Base-by-base conservation (phyloP, 768 basidiomycete species). In the Mycena haematopus region DNA sequence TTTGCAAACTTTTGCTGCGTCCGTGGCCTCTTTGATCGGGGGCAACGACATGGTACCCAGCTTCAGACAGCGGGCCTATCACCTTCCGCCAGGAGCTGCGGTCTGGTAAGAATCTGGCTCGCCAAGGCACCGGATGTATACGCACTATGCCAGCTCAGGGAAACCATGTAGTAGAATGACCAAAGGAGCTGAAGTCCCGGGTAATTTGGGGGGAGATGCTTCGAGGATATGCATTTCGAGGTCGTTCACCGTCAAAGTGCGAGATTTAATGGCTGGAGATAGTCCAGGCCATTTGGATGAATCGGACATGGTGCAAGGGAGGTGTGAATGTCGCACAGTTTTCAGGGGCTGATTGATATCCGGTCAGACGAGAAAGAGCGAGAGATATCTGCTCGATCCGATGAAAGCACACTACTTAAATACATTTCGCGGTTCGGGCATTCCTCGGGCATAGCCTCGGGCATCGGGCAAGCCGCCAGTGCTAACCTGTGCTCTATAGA, bases 131-230 rank as follows among this genome's bases (percentile, higher is more conserved):
- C 19, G 19, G 45, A 21, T 2, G 21, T 17, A 52, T 38, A 64
- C 65, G 29, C 52, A 67, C 65, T 84, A 86, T 2, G 86, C 82
- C 7, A 89, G 77, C 68, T 89, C 87, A 11, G 87, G 87, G 70
- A 89, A 89, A 44, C 87, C 88, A 63, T 89, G 87, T 2, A 89
- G 70, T 24, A 90, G 82, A 31, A 89, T 56, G 49, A 88, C 67
- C 15, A 89, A 77, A 1, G 82, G 84, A 6, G 75, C 52, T 44
- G 49, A 45, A 62, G 58, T 50, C 35, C 3, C 27, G 62, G 57
- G 42, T 66, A 56, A 15, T 52, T 55, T 36, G 35, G 66, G 63
- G 22, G 80, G 78, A 35, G 67, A 61, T 9, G 82, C 83, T 65
- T 87, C 85, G 27, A 88, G 76, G 36, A 84, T 72, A 62, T 87